These are phyloP conservation scores for Alternaria sp. DNA, from an alignment of 2,329 filamentous ascomycete species.

Conservation along the genomic window DNA sequence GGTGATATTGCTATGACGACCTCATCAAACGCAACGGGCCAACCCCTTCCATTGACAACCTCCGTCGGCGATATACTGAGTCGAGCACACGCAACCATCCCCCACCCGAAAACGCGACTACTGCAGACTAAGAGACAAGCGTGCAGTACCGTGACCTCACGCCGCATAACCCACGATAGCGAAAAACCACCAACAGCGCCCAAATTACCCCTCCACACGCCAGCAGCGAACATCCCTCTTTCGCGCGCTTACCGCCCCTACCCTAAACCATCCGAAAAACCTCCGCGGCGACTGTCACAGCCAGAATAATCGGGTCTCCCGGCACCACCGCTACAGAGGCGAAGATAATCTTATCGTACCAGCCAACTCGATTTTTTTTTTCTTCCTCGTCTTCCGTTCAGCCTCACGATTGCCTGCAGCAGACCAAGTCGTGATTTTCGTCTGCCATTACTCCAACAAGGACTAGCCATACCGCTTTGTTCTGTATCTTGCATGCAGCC, in stretches of 20 bases:
- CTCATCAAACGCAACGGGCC: not conserved
- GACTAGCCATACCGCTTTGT: not conserved
- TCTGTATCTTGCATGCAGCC: not conserved
- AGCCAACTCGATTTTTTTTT: not conserved
- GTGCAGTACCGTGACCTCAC: slow-evolving; percentile 14
- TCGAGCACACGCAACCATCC: slow-evolving; percentile 5
- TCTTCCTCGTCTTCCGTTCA: not conserved
- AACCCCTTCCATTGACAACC: not conserved
- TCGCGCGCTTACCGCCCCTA: slow-evolving; percentile 17
- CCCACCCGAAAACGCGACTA: slow-evolving; percentile 11
- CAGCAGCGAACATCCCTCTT: slow-evolving; percentile 1
- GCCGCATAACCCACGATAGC: slow-evolving; percentile 11
- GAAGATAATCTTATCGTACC: not conserved
- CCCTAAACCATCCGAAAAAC: not conserved
- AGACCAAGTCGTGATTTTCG: not conserved
- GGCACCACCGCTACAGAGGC: not conserved
- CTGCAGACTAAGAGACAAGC: slow-evolving; percentile 13
- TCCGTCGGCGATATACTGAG: not conserved
- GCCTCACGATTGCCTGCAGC: slow-evolving; percentile 1
- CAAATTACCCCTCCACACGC: slow-evolving; percentile 9
- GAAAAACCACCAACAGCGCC: not conserved
- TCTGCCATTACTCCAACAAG: not conserved
- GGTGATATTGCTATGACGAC: not conserved
- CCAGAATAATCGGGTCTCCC: not conserved
- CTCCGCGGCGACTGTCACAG: not conserved